Percentiles rank a stretch among this genome's conserved stretches.
Evolutionary conservation across 495 filamentous ascomycete species (phyloP).

Genomic region (Aspergillus nanangensis): DNA sequence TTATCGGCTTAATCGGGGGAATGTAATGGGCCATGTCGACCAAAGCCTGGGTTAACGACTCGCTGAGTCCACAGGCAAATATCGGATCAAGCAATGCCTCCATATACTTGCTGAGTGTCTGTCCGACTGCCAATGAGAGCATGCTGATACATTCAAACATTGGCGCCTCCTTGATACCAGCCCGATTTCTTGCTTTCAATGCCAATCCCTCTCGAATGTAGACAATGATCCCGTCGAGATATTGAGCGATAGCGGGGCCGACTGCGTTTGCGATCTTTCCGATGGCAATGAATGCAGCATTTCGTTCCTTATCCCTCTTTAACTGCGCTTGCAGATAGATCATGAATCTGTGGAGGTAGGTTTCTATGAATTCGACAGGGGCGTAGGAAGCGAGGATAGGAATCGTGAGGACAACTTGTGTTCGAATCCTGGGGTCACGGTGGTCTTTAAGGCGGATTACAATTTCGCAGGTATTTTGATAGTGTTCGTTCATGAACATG

Average conservation of each 20-base stretch:
- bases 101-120: constrained; percentile 97
- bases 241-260: constrained; percentile 87
- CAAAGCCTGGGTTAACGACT: constrained; percentile 87
- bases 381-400: constrained; percentile 91
- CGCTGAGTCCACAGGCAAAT: constrained; percentile 90
- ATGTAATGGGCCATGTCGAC: constrained; percentile 99
- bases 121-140: constrained; percentile 89
- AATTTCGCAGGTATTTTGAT: constrained; percentile 84
- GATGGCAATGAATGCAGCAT: constrained; percentile 89
- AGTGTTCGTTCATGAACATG: constrained; percentile 97
- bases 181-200: constrained; percentile 71
- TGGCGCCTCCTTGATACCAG: constrained; percentile 71
- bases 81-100: constrained; percentile 92
- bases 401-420: constrained; percentile 83
- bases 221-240: constrained; percentile 87
- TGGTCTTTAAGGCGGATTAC: constrained; percentile 88
- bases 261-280: constrained; percentile 95
- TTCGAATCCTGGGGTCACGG: constrained; percentile 77
- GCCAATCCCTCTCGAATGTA: constrained; percentile 88
- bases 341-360: constrained; percentile 94
- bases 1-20: constrained; percentile 83
- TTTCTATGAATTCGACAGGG: constrained; percentile 75
- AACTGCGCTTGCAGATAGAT: constrained; percentile 88
- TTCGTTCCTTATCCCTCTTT: constrained; percentile 91
- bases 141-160: constrained; percentile 98